Conservation (phyloP, 2,329 filamentous ascomycete genomes). For the Diaporthe citriasiana region DNA sequence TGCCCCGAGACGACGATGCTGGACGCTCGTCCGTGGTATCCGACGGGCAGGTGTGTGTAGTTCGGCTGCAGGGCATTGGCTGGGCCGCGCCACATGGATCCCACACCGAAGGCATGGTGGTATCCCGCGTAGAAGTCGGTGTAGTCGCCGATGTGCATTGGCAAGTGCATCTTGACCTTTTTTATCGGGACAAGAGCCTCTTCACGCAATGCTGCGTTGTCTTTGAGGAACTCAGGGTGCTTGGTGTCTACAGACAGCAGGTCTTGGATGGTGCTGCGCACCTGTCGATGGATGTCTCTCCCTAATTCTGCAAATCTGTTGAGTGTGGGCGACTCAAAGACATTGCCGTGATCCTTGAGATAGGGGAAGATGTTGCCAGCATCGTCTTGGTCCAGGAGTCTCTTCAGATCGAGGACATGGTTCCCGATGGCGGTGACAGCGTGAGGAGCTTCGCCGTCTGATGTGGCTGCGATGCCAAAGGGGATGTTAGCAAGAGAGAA, state of each 20-base stretch:
- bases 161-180: slow-evolving; percentile 76
- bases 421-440: slow-evolving; percentile 78
- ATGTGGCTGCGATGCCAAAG: slow-evolving; percentile 79
- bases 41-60: slow-evolving; percentile 85
- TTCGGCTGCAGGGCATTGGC: slow-evolving; percentile 83
- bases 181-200: slow-evolving; percentile 71
- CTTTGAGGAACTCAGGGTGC: slow-evolving; percentile 72
- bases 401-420: slow-evolving; percentile 75
- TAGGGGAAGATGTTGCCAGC: slow-evolving; percentile 60
- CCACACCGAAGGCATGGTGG: slow-evolving; percentile 80
- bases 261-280: slow-evolving; percentile 77
- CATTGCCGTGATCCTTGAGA: slow-evolving; percentile 39
- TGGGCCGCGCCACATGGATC: slow-evolving; percentile 79
- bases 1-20: slow-evolving; percentile 83
- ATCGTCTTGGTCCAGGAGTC: slow-evolving; percentile 70
- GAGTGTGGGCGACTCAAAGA: slow-evolving; percentile 52
- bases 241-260: slow-evolving; percentile 73
- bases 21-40: slow-evolving; percentile 84
- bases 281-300: slow-evolving; percentile 74
- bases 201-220: slow-evolving; percentile 70
- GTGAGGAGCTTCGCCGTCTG: slow-evolving; percentile 57
- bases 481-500: slow-evolving; percentile 84
- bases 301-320: slow-evolving; percentile 80
- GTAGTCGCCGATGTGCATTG: slow-evolving; percentile 85
- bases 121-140: slow-evolving; percentile 88